Base-by-base conservation (phyloP, 257 asterid species). In the Solanum pimpinellifolium region DNA sequence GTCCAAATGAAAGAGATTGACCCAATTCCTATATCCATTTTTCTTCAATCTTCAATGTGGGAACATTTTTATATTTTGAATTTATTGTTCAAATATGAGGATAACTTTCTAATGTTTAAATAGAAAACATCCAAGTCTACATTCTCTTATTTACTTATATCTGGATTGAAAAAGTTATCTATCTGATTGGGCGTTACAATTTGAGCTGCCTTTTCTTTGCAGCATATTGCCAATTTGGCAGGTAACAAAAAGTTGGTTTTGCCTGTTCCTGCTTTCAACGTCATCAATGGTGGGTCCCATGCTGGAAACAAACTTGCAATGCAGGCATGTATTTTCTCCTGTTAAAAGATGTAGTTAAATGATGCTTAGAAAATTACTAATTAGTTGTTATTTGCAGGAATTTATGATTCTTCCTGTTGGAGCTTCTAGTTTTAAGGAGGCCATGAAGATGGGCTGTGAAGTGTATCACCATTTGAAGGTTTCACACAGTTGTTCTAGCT, bases 371-470 rank as follows among this genome's bases (percentile, higher is more conserved):
- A 46, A 1, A 46, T 56, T 46, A 15, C 84, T 78, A 0, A 78
- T 46, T 78, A 7, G 23, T 29, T 70, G 75, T 82, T 68, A 70
- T 47, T 49, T 87, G 89, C 94, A 95, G 98, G 98, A 95, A 89
- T 95, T 97, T 90, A 95, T 97, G 99, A 94, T 97, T 93, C 98
- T 97, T 84, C 99, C 99, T 52, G 91, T 90, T 90, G 99, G 99
- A 86, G 99, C 98, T 92, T 88, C 98, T 86, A 91, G 96, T 77
- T 97, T 97, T 89, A 93, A 93, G 94, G 98, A 97, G 89, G 98
- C 99, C 89, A 97, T 97, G 99, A 95, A 95, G 93, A 97, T 95
- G 98, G 99, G 98, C 44, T 98, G 96, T 20, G 99, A 97, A 97
- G 98, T 95, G 39, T 97, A 97, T 87, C 99, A 97, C 94, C 87